These are phyloP conservation scores for Lichtheimia ramosa DNA, from an alignment of 371 early-diverging fungal species.

Conservation along the genomic window DNA sequence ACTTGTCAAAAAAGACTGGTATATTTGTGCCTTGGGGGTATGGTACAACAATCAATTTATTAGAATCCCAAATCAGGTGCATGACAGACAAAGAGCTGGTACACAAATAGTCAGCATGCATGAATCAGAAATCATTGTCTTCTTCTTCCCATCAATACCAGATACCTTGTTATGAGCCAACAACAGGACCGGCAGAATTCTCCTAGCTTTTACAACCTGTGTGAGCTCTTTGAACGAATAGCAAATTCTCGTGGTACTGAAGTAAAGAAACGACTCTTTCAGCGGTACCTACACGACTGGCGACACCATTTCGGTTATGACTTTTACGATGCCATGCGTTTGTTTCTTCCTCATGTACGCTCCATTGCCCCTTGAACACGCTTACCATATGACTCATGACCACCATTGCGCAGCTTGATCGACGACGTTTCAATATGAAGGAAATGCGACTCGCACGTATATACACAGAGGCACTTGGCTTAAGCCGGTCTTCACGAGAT, in stretches of 20 bases:
- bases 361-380: neutral
- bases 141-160: too few relatives aligned
- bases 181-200: neutral
- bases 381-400: neutral
- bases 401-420: constrained; percentile 51
- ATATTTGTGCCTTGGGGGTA: too few relatives aligned
- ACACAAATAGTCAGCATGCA: too few relatives aligned
- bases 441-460: constrained; percentile 65
- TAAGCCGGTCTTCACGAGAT: constrained; percentile 50
- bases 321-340: constrained; percentile 61
- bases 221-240: constrained; percentile 18
- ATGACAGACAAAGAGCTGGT: too few relatives aligned
- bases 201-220: constrained; percentile 16
- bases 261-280: constrained; percentile 20
- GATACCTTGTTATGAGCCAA: too few relatives aligned
- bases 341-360: constrained; percentile 68
- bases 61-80: too few relatives aligned
- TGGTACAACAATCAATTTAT: too few relatives aligned
- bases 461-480: constrained; percentile 60
- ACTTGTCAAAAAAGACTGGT: too few relatives aligned
- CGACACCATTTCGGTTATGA: constrained; percentile 42
- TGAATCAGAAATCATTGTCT: too few relatives aligned
- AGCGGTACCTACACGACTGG: constrained; percentile 40
- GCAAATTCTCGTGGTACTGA: constrained; percentile 22
- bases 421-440: constrained; percentile 67